Conservation (phyloP, 179 eudicot genomes). For the Patellifolia procumbens region DNA sequence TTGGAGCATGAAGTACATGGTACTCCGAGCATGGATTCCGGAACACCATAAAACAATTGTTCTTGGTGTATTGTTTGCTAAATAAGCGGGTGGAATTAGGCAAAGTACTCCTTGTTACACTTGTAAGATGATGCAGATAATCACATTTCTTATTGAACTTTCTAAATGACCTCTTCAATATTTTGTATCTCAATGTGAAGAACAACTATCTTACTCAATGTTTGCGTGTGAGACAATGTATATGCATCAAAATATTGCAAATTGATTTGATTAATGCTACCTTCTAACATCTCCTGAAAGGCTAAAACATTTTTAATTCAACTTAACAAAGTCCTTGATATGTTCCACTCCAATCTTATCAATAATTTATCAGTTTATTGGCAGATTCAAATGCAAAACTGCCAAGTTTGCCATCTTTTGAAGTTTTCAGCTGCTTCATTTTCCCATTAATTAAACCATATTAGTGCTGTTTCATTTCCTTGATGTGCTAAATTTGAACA, state of each 20-base stretch:
- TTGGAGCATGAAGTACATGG: too few relatives aligned
- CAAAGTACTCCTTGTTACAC: background rate
- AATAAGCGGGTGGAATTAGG: background rate
- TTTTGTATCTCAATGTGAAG: background rate
- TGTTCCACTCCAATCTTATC: background rate
- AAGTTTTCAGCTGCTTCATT: background rate
- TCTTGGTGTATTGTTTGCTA: too few relatives aligned
- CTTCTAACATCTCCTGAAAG: background rate
- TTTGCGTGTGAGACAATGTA: constrained; percentile 13
- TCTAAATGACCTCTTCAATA: background rate
- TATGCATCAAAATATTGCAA: constrained; percentile 10
- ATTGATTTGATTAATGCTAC: background rate
- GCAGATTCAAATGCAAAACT: background rate
- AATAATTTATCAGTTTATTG: background rate
- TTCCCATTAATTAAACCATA: background rate
- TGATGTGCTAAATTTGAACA: constrained; percentile 27
- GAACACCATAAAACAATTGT: too few relatives aligned
- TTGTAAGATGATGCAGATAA: background rate
- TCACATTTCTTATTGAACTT: background rate
- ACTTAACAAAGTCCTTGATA: background rate
- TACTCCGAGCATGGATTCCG: too few relatives aligned
- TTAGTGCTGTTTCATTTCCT: constrained; percentile 18
- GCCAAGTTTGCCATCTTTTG: background rate
- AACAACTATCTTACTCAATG: background rate
- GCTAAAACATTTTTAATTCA: background rate